Evolutionary conservation across 495 filamentous ascomycete species (phyloP).

Genomic region (Podospora pseudocomata): DNA sequence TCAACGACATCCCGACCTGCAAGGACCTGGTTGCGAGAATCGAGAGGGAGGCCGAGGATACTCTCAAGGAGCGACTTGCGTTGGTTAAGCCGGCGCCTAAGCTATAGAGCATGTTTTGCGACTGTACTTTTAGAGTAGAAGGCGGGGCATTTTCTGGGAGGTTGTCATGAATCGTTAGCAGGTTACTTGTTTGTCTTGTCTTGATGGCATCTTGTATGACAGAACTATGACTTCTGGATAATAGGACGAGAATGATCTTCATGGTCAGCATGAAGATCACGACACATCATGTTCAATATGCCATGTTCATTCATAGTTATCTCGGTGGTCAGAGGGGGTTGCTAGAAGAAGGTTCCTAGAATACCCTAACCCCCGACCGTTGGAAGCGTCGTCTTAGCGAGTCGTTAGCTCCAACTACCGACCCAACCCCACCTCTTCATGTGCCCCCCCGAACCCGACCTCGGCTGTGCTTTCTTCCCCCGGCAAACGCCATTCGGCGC

Average conservation of each 20-base stretch:
- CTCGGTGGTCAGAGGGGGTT: background rate
- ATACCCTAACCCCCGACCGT: constrained; percentile 24
- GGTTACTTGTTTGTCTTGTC: background rate
- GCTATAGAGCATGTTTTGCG: constrained; percentile 30
- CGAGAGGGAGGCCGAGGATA: constrained; percentile 58
- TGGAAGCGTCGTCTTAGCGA: background rate
- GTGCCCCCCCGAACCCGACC: constrained; percentile 14
- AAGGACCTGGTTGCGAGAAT: constrained; percentile 53
- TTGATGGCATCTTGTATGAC: background rate
- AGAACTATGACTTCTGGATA: background rate
- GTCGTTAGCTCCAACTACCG: constrained; percentile 12
- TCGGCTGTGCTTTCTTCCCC: constrained; percentile 17
- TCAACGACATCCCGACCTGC: constrained; percentile 63
- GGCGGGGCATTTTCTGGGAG: constrained; percentile 3
- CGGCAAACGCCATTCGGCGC: background rate
- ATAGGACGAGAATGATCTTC: background rate
- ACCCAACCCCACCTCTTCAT: constrained; percentile 10
- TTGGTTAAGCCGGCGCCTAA: constrained; percentile 40
- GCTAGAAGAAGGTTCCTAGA: background rate
- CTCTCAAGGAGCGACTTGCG: constrained; percentile 42
- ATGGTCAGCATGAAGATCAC: background rate
- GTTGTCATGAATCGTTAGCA: constrained; percentile 6
- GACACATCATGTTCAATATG: background rate
- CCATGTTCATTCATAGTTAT: background rate
- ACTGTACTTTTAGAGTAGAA: background rate